Base-by-base conservation (phyloP, 1,284 basidiomycete genomes). In the Golubevia sp. region DNA sequence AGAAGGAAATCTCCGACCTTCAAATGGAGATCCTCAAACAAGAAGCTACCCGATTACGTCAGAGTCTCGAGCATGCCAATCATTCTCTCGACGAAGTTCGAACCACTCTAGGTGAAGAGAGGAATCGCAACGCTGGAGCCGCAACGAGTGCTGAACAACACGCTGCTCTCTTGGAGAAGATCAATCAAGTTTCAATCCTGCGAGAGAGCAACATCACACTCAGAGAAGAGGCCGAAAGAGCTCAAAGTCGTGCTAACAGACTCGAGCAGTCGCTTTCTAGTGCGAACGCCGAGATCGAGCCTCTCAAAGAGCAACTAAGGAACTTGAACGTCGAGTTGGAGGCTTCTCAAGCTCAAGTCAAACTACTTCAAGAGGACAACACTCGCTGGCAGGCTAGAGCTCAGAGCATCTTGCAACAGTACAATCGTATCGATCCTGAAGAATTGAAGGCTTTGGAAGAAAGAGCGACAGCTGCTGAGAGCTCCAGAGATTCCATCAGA, bases 1-100 rank as follows among this genome's bases (percentile, higher is more conserved):
- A 95, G 85, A 94, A 94, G 85, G 92, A 94, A 79, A 92, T 94
- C 61, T 90, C 92, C 49, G 92, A 94, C 68, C 87, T 94, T 44
- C 92, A 95, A 74, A 87, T 93, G 51, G 91, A 94, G 74, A 87
- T 95, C 58, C 88, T 89, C 85, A 92, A 92, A 85, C 91, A 94
- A 79, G 93, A 95, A 84, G 91, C 88, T 67, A 85, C 88, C 5
- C 88, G 93, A 1, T 84, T 93, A 56, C 92, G 91, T 84, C 86
- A 88, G 25, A 90, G 93, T 76, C 87, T 92, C 25, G 91, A 93
- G 15, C 90, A 91, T 71, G 84, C 92, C 55, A 87, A 87, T 25
- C 88, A 90, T 66, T 88, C 86, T 49, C 85, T 94, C 66, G 89
- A 92, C 56, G 91, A 92, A 64, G 88, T 89, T 1, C 87, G 91